These are phyloP conservation scores for Tolypocladium ophioglossoides DNA, from an alignment of 2,329 filamentous ascomycete genomes.

Conservation along the genomic window DNA sequence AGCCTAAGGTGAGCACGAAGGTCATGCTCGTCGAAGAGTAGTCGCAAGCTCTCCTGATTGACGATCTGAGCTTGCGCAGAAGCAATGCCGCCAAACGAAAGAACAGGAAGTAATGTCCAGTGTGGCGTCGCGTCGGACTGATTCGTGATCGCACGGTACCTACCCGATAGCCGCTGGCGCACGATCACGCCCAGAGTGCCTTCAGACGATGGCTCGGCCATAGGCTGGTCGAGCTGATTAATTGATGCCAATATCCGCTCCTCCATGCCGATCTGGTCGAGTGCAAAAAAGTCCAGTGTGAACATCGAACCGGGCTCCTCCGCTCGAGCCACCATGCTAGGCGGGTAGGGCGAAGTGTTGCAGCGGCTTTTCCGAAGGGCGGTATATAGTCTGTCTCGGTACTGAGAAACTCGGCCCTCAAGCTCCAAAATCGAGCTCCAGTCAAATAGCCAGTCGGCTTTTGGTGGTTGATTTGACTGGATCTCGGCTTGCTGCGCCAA, in stretches of 20 bases:
- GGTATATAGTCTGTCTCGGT: conserved; percentile 17
- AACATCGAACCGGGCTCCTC: conserved; percentile 4
- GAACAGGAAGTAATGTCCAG: conserved; percentile 50
- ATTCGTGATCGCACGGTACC: conserved; percentile 8
- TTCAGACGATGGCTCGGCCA: conserved; percentile 9
- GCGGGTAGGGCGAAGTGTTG: background rate
- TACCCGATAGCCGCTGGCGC: conserved; percentile 25
- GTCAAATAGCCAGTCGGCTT: conserved; percentile 57
- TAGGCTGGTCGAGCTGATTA: conserved; percentile 25
- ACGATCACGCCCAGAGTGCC: conserved; percentile 31
- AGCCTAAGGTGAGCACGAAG: conserved; percentile 62
- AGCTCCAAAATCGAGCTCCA: conserved; percentile 59
- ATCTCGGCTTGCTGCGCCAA: conserved; percentile 44
- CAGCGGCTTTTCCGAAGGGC: conserved; percentile 10
- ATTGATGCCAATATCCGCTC: conserved; percentile 41
- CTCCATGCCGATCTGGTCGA: conserved; percentile 35
- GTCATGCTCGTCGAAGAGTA: conserved; percentile 66
- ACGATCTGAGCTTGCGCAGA: conserved; percentile 65
- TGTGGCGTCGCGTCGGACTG: conserved; percentile 33
- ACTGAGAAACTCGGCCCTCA: conserved; percentile 44
- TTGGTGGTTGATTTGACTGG: conserved; percentile 38
- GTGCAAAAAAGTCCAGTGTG: conserved; percentile 37
- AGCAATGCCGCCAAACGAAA: conserved; percentile 69
- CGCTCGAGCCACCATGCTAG: background rate
- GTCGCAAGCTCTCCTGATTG: conserved; percentile 61